Base-by-base conservation (phyloP, 2,329 filamentous ascomycete genomes). In the Pseudogymnoascus pannorum region DNA sequence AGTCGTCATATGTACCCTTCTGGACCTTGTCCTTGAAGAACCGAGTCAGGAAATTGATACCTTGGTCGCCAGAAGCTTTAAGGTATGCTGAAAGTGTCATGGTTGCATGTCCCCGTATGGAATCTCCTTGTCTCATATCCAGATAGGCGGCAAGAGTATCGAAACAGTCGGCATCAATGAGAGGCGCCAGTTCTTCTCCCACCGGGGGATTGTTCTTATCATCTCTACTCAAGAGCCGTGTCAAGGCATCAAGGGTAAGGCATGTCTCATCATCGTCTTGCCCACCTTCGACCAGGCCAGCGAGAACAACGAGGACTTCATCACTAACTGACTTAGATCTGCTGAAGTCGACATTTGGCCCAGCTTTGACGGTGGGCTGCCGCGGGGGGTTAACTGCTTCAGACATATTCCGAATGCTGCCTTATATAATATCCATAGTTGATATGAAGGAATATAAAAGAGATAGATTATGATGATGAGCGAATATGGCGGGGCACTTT, bases 211-310 rank as follows among this genome's bases (percentile, higher is more conserved):
- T 29, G 11, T 24, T 40, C 24, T 60, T 57, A 59, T 76, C 74
- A 64, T 87, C 84, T 36, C 84, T 77, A 68, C 77, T 80, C 61
- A 87, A 76, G 38, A 87, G 75, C 72, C 80, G 83, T 48, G 84
- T 85, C 60, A 87, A 79, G 61, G 75, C 74, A 66, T 83, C 81
- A 51, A 87, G 76, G 63, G 85, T 80, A 63, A 75, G 75, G 68
- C 82, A 86, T 11, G 84, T 88, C 66, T 89, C 86, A 61, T 86
- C 84, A 70, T 90, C 90, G 68, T 96, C 91, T 68, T 92, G 85
- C 60, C 91, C 92, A 48, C 91, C 91, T 72, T 95, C 91, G 87
- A 97, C 95, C 68, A 97, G 79, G 69, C 89, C 88, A 22, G 92
- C 92, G 66, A 97, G 85, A 67, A 93, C 86, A 38, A 58, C 31